These are phyloP conservation scores for Ganoderma meredithae DNA, from an alignment of 1,284 basidiomycete genomes.

Conservation along the genomic window DNA sequence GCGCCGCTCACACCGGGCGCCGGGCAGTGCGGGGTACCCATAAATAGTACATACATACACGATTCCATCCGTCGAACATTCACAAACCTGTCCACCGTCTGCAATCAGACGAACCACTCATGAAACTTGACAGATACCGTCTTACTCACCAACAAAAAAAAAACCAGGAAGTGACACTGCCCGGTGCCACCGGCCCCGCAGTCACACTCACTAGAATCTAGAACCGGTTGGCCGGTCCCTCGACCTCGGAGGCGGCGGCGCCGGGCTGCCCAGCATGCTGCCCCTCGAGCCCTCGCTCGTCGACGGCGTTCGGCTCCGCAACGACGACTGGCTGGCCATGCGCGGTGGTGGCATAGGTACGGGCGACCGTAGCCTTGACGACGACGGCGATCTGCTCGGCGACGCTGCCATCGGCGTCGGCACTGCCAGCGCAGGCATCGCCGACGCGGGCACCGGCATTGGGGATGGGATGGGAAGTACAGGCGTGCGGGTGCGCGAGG, in stretches of 20 bases:
- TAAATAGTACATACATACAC: constrained; percentile 1
- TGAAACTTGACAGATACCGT: background rate
- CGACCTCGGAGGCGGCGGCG: constrained; percentile 66
- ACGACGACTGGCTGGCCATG: constrained; percentile 33
- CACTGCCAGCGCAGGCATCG: constrained; percentile 26
- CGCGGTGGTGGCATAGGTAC: constrained; percentile 32
- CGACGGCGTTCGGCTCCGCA: constrained; percentile 33
- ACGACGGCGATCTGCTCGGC: constrained; percentile 29
- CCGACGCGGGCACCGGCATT: constrained; percentile 19
- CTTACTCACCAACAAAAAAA: background rate
- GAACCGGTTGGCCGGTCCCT: constrained; percentile 52
- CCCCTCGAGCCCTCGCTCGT: constrained; percentile 44
- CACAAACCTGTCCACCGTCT: background rate
- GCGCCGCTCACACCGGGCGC: background rate
- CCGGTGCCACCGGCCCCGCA: constrained; percentile 19
- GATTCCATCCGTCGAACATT: background rate
- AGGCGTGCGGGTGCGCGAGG: constrained; percentile 35
- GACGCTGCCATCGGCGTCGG: constrained; percentile 32
- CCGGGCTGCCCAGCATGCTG: constrained; percentile 44
- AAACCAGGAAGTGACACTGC: too few species aligned
- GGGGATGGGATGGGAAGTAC: constrained; percentile 35
- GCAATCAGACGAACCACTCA: background rate
- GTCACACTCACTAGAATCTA: constrained; percentile 31
- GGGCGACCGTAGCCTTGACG: constrained; percentile 34
- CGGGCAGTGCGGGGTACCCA: background rate